Evolutionary conservation across 2,329 filamentous ascomycete species (phyloP).

Genomic region (Madurella mycetomatis): DNA sequence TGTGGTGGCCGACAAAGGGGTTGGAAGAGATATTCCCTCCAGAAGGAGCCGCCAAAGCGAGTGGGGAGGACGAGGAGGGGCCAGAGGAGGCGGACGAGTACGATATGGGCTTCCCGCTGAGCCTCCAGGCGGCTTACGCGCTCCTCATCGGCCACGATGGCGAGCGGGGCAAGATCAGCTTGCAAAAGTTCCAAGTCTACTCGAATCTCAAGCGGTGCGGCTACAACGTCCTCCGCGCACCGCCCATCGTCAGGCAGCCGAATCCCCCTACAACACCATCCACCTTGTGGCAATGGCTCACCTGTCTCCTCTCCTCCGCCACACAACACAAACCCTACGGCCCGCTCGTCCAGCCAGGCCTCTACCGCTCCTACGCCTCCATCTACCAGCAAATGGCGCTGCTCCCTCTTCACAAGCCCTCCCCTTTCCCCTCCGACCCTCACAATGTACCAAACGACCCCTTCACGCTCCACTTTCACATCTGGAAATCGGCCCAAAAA

Average conservation of each 20-base stretch:
- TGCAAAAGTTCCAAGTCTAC: conserved; percentile 87
- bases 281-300: conserved; percentile 51
- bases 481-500: conserved; percentile 67
- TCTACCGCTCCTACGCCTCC: conserved; percentile 61
- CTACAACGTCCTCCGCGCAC: conserved; percentile 73
- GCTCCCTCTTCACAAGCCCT: conserved; percentile 64
- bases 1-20: conserved; percentile 70
- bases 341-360: conserved; percentile 57
- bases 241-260: conserved; percentile 29
- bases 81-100: conserved; percentile 41
- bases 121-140: conserved; percentile 84
- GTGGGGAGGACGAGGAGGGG: conserved; percentile 14
- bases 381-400: conserved; percentile 75
- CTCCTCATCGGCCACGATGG: conserved; percentile 70
- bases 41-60: conserved; percentile 5
- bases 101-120: conserved; percentile 73
- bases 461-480: conserved; percentile 71
- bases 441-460: conserved; percentile 39
- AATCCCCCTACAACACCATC: conserved; percentile 11
- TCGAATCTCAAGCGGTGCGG: conserved; percentile 76
- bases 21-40: conserved; percentile 46
- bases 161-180: conserved; percentile 54
- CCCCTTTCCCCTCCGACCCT: conserved; percentile 28
- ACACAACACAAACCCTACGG: conserved; percentile 40
- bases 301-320: conserved; percentile 40